Conservation (phyloP, 78 protist genomes). For the Tieghemostelium lacteum region DNA sequence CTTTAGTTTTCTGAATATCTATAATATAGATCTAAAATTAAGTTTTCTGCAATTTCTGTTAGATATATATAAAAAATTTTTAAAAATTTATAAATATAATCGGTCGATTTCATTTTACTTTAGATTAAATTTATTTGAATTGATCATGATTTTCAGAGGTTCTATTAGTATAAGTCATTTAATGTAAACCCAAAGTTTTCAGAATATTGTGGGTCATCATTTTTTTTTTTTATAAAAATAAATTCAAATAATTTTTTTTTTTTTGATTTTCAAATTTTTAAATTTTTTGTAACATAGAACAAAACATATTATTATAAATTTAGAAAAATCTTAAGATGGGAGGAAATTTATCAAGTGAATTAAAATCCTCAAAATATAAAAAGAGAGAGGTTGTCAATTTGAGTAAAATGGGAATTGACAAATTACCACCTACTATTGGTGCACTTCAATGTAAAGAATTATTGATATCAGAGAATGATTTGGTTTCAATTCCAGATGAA, state of each 20-base stretch:
- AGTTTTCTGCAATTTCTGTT: background rate
- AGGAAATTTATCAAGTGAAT: slow-evolving; percentile 74
- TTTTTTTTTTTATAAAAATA: too few relatives aligned
- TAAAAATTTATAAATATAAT: too few relatives aligned
- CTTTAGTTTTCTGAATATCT: too few relatives aligned
- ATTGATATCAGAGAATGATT: slow-evolving; percentile 81
- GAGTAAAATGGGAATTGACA: slow-evolving; percentile 73
- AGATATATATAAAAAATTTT: too few relatives aligned
- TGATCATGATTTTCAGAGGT: background rate
- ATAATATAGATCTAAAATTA: too few relatives aligned
- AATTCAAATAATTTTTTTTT: too few relatives aligned
- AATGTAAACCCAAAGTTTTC: too few relatives aligned
- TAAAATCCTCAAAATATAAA: slow-evolving; percentile 66
- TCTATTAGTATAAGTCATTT: too few relatives aligned
- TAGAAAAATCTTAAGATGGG: slow-evolving; percentile 29
- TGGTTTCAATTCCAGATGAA: slow-evolving; percentile 82
- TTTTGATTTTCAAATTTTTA: too few relatives aligned
- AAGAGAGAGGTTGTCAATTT: slow-evolving; percentile 82
- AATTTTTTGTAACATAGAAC: background rate
- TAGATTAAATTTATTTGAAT: too few relatives aligned
- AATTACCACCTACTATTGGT: slow-evolving; percentile 83
- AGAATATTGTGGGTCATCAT: too few relatives aligned
- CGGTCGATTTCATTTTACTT: background rate
- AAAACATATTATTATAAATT: too few relatives aligned
- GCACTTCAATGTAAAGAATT: slow-evolving; percentile 78